Conservation (phyloP, 352 stramenopile species). For the Globisporangium okanoganense region DNA sequence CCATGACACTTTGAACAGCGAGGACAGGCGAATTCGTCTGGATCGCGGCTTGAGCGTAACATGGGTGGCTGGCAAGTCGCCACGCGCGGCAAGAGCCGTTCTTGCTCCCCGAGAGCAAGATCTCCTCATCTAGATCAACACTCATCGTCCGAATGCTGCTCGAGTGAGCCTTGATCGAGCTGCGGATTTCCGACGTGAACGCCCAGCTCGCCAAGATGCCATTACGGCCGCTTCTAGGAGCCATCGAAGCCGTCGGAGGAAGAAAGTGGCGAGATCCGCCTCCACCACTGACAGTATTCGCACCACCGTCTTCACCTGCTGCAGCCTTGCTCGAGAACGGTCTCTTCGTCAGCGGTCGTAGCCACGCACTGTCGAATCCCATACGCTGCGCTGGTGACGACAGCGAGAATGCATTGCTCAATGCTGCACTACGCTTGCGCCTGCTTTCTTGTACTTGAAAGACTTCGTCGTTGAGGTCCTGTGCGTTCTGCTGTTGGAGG, state of each 20-base stretch:
- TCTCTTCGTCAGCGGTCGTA: constrained; percentile 22
- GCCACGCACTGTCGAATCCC: constrained; percentile 23
- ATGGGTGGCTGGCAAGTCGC: constrained; percentile 54
- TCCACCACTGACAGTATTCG: neutral
- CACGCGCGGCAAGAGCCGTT: constrained; percentile 70
- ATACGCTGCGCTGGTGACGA: constrained; percentile 3
- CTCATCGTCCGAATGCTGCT: constrained; percentile 48
- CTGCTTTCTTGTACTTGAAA: constrained; percentile 49
- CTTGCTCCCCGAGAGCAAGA: constrained; percentile 67
- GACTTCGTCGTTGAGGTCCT: constrained; percentile 55
- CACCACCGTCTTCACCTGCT: neutral
- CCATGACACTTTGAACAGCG: constrained; percentile 22
- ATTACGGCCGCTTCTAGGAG: neutral
- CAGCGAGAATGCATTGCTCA: neutral
- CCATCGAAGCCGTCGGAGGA: neutral
- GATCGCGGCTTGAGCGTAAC: constrained; percentile 18
- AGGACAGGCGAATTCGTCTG: constrained; percentile 25
- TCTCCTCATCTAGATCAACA: constrained; percentile 55
- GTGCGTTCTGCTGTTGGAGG: constrained; percentile 31
- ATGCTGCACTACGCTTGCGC: constrained; percentile 23
- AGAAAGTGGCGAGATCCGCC: neutral
- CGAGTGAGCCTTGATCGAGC: constrained; percentile 62
- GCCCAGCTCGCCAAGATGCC: constrained; percentile 22
- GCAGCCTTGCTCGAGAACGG: constrained; percentile 15
- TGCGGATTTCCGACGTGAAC: constrained; percentile 40